Percentiles rank a stretch among this genome's conserved stretches.
These are phyloP conservation scores for Ceratocystiopsis minuta DNA, from an alignment of 2,329 filamentous ascomycete genomes.

Conservation along the genomic window DNA sequence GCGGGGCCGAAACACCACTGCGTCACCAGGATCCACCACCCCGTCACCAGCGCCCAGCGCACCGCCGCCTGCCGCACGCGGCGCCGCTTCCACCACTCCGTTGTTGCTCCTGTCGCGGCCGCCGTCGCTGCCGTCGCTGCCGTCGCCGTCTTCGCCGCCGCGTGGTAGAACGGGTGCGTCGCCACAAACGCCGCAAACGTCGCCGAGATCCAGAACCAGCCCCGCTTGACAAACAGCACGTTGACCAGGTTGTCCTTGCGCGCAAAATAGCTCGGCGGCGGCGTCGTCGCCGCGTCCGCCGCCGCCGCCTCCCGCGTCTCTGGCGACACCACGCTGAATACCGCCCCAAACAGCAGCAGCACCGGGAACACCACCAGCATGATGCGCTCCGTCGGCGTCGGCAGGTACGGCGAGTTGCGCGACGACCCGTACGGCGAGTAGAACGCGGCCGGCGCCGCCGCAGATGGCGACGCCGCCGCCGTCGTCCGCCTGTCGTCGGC, in stretches of 20 bases:
- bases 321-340: constrained; percentile 66
- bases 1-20: constrained; percentile 94
- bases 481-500: background rate
- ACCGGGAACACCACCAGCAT: constrained; percentile 55
- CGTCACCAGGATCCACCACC: constrained; percentile 70
- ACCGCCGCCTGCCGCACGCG: constrained; percentile 28
- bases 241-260: constrained; percentile 90
- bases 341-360: constrained; percentile 61
- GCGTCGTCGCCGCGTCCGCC: constrained; percentile 27
- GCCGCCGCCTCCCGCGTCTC: constrained; percentile 46
- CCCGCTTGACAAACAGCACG: constrained; percentile 79
- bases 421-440: background rate
- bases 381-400: constrained; percentile 47
- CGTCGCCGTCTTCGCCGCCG: constrained; percentile 1
- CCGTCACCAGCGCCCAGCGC: constrained; percentile 56
- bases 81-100: constrained; percentile 13
- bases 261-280: constrained; percentile 72
- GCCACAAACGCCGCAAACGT: constrained; percentile 54
- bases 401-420: constrained; percentile 42
- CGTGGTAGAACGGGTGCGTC: constrained; percentile 40
- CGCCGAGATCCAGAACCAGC: constrained; percentile 78
- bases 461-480: background rate
- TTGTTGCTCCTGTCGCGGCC: no score
- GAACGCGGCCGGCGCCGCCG: background rate
- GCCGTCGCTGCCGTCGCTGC: constrained; percentile 5